Percentiles rank a stretch among this genome's conserved stretches.
These are phyloP conservation scores for Russula olivacea DNA, from an alignment of 768 basidiomycete species.

Conservation along the genomic window DNA sequence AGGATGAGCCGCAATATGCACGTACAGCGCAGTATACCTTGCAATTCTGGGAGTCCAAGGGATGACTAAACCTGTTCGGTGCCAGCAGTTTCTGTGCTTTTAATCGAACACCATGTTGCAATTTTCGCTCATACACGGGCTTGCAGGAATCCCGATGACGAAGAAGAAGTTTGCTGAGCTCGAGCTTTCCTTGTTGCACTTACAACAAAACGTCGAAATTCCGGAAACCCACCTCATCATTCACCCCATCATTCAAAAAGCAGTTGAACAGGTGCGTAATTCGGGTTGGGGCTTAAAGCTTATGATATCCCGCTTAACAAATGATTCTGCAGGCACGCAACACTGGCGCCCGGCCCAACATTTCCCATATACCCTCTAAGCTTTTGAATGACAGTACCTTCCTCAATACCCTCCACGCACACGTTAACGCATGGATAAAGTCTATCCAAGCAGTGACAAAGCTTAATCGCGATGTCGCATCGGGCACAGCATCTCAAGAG, in stretches of 20 bases:
- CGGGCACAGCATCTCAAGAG: slow-evolving; percentile 95
- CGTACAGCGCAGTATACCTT: background rate
- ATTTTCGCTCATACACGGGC: background rate
- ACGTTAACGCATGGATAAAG: slow-evolving; percentile 98
- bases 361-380: slow-evolving; percentile 66
- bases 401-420: slow-evolving; percentile 86
- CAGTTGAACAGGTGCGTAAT: slow-evolving; percentile 57
- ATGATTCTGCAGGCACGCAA: slow-evolving; percentile 37
- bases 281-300: background rate
- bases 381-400: slow-evolving; percentile 83
- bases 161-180: slow-evolving; percentile 99
- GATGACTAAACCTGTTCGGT: background rate
- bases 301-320: background rate
- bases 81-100: background rate
- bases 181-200: slow-evolving; percentile 86
- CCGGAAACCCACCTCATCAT: slow-evolving; percentile 92
- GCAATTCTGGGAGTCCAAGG: background rate
- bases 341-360: slow-evolving; percentile 57
- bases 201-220: slow-evolving; percentile 99
- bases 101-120: background rate
- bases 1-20: background rate
- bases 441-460: slow-evolving; percentile 96
- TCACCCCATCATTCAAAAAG: slow-evolving; percentile 82
- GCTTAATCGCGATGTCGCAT: slow-evolving; percentile 86
- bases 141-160: slow-evolving; percentile 84